Base-by-base conservation (phyloP, 768 basidiomycete genomes). In the Agaricus blazei region DNA sequence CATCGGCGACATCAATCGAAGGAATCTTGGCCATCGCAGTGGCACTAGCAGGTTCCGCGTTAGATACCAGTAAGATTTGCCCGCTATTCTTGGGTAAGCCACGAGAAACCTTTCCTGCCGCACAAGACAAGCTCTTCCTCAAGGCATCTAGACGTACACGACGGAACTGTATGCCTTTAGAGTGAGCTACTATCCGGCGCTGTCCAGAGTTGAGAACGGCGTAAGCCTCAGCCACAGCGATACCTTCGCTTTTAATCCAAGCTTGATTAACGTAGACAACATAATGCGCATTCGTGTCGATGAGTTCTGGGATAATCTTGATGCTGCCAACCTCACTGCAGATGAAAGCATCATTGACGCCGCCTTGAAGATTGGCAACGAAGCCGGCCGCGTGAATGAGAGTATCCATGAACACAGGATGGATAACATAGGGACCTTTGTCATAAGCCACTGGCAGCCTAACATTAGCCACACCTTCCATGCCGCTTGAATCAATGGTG, bases 351-450 rank as follows among this genome's bases (percentile, higher is more conserved):
- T 87, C 78, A 24, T 78, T 70, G 36, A 72, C 53, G 9, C 70
- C 67, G 6, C 77, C 79, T 40, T 74, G 77, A 61, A 82, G 64
- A 65, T 90, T 90, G 34, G 81, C 76, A 34, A 88, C 69, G 66
- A 90, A 87, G 2, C 88, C 88, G 0, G 87, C 82, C 34, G 80
- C 75, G 55, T 90, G 88, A 36, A 88, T 69, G 34, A 90, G 70
- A 0, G 84, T 81, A 58, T 90, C 88, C 58, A 80, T 69, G 67
- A 88, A 87, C 27, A 86, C 65, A 4, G 83, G 80, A 57, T 85
- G 77, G 5, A 71, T 69, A 8, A 74, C 69, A 60, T 76, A 80
- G 28, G 44, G 31, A 11, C 57, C 57, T 34, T 50, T 50, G 48
- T 50, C 48, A 41, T 49, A 41, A 9, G 44, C 54, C 49, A 31